Evolutionary conservation across 75 land plant species (phyloP).

Genomic region (Pinus taeda): DNA sequence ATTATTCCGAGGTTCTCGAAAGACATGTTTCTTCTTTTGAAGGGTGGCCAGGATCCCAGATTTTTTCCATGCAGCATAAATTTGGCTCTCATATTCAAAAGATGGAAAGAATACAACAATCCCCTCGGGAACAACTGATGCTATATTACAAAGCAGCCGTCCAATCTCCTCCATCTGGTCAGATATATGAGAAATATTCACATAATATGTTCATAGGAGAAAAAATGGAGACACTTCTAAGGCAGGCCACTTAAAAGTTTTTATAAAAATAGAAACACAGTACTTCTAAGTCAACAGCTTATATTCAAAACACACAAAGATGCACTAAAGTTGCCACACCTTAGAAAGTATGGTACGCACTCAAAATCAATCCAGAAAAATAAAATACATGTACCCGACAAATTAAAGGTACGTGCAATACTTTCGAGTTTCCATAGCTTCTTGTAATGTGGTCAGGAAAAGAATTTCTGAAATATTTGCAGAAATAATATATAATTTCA

Average conservation of each 20-base stretch:
- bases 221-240: not conserved
- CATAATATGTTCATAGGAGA: not conserved
- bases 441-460: too few species aligned
- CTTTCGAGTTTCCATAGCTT: not conserved
- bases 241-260: not conserved
- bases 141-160: slow-evolving; percentile 75
- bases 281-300: not conserved
- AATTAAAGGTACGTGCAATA: not conserved
- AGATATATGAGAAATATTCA: not conserved
- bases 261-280: not conserved
- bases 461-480: not conserved
- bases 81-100: slow-evolving; percentile 83
- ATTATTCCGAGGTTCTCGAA: slow-evolving; percentile 82
- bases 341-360: not conserved
- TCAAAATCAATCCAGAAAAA: not conserved
- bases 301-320: not conserved
- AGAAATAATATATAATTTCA: not conserved
- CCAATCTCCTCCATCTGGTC: slow-evolving; percentile 96
- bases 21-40: slow-evolving; percentile 66
- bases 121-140: slow-evolving; percentile 88
- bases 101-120: slow-evolving; percentile 94
- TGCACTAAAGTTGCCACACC: not conserved
- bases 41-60: slow-evolving; percentile 73
- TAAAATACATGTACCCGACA: not conserved
- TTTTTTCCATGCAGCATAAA: slow-evolving; percentile 67